These are phyloP conservation scores for Mariannaea elegans DNA, from an alignment of 2,329 filamentous ascomycete species.

Conservation along the genomic window DNA sequence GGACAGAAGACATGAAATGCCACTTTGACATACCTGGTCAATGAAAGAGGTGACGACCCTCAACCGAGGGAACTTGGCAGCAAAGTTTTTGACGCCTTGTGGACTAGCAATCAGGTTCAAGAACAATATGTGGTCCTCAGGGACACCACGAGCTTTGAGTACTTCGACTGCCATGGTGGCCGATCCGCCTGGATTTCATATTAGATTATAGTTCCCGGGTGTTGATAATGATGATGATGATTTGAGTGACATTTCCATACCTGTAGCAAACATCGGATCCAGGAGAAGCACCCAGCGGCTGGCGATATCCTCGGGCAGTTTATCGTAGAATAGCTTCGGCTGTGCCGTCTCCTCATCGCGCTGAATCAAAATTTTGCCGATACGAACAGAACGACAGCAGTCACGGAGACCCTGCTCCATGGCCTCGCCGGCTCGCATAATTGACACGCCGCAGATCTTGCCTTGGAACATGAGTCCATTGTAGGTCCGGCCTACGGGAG, in stretches of 20 bases:
- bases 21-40: slow-evolving; percentile 68
- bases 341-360: slow-evolving; percentile 92
- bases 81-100: slow-evolving; percentile 89
- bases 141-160: slow-evolving; percentile 87
- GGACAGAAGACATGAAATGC: not conserved
- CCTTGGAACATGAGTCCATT: slow-evolving; percentile 94
- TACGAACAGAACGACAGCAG: slow-evolving; percentile 96
- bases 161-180: slow-evolving; percentile 98
- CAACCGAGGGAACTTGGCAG: slow-evolving; percentile 86
- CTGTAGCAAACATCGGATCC: slow-evolving; percentile 99
- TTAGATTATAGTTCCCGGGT: slow-evolving; percentile 15
- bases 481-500: slow-evolving; percentile 88
- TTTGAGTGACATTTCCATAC: slow-evolving; percentile 54
- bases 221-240: not conserved
- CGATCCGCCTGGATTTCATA: slow-evolving; percentile 74
- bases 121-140: slow-evolving; percentile 94
- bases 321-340: slow-evolving; percentile 97
- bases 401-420: slow-evolving; percentile 98
- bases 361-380: slow-evolving; percentile 98
- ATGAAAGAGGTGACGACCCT: slow-evolving; percentile 96
- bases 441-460: slow-evolving; percentile 98
- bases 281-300: slow-evolving; percentile 92
- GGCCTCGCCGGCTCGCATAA: slow-evolving; percentile 97
- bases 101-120: slow-evolving; percentile 98
- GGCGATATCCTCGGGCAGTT: slow-evolving; percentile 92